These are phyloP conservation scores for Fusarium sp. DNA, from an alignment of 2,329 filamentous ascomycete genomes.

Conservation along the genomic window DNA sequence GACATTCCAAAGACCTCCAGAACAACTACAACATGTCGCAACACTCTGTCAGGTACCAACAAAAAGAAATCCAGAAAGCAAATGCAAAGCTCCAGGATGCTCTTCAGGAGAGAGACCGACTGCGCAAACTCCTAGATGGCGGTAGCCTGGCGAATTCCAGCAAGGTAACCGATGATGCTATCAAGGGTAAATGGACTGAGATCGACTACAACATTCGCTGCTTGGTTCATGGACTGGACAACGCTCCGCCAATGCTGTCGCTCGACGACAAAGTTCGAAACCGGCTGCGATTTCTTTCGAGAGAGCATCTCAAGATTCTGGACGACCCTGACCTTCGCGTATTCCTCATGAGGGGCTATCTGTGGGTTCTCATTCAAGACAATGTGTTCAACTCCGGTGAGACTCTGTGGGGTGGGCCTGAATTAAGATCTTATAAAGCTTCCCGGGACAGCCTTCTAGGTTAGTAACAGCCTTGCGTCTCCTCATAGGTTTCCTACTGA, in stretches of 20 bases:
- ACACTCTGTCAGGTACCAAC: too few species aligned
- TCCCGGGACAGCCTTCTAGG: not conserved
- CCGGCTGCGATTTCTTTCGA: not conserved
- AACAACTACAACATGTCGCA: fast-evolving
- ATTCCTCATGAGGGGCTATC: not conserved
- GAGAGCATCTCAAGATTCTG: fast-evolving
- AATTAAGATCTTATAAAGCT: fast-evolving
- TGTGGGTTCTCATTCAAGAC: not conserved
- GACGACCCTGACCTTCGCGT: not conserved
- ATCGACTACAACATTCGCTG: conserved; percentile 33
- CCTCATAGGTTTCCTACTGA: too few species aligned
- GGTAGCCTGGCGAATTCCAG: not conserved
- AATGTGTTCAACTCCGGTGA: not conserved
- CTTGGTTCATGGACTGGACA: conserved; percentile 5
- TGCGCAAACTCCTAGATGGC: not conserved
- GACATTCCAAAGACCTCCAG: not conserved
- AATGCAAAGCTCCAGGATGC: not conserved
- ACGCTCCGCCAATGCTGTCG: fast-evolving
- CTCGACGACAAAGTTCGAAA: fast-evolving
- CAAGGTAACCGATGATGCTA: conserved; percentile 25
- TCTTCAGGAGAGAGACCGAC: not conserved
- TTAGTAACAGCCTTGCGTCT: too few species aligned
- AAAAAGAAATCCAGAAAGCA: not conserved
- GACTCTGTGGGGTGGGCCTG: not conserved
- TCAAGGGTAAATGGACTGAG: conserved; percentile 28